A percentile compares a stretch with the other conserved stretches of the same genome.
Evolutionary conservation across 768 basidiomycete genomes (phyloP).

Genomic region (Termitomyces sp.): DNA sequence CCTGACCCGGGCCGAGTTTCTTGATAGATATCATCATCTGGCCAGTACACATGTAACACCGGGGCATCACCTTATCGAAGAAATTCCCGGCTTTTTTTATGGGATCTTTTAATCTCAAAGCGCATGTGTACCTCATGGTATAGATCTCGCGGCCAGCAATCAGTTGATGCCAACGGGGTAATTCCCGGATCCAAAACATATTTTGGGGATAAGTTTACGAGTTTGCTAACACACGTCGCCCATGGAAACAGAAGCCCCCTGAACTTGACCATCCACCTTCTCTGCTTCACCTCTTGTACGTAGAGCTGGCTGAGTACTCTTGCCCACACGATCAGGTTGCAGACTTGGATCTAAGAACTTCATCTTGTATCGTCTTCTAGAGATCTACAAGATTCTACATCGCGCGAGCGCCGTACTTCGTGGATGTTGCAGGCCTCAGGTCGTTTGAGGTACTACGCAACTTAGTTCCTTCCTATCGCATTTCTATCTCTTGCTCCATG

Average conservation of each 20-base stretch:
- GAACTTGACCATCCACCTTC: slow-evolving; percentile 4
- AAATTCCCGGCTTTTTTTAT: not conserved
- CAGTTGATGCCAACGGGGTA: slow-evolving; percentile 15
- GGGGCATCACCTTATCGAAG: not conserved
- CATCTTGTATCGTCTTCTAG: not conserved
- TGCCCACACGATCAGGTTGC: not conserved
- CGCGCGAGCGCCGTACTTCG: not conserved
- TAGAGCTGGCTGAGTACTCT: not conserved
- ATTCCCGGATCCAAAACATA: slow-evolving; percentile 9
- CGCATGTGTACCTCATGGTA: slow-evolving; percentile 10
- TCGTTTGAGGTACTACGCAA: slow-evolving; percentile 6
- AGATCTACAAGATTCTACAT: not conserved
- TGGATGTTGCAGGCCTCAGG: slow-evolving; percentile 11
- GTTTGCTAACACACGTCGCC: slow-evolving; percentile 7
- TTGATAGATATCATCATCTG: slow-evolving; percentile 5
- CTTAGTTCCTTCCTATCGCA: slow-evolving; percentile 10
- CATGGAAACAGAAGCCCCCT: slow-evolving; percentile 18
- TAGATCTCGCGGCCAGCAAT: not conserved
- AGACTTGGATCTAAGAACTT: slow-evolving; percentile 5
- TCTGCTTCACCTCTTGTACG: slow-evolving; percentile 2
- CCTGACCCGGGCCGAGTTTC: slow-evolving; percentile 4
- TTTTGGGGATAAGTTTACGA: slow-evolving; percentile 12
- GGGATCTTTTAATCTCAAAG: not conserved
- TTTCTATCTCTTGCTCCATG: slow-evolving; percentile 7
- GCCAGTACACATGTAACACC: not conserved